A percentile compares a stretch with the other conserved stretches of the same genome.
Conservation (phyloP, 106 monocot genomes). For the Platanthera guangdongensis region DNA sequence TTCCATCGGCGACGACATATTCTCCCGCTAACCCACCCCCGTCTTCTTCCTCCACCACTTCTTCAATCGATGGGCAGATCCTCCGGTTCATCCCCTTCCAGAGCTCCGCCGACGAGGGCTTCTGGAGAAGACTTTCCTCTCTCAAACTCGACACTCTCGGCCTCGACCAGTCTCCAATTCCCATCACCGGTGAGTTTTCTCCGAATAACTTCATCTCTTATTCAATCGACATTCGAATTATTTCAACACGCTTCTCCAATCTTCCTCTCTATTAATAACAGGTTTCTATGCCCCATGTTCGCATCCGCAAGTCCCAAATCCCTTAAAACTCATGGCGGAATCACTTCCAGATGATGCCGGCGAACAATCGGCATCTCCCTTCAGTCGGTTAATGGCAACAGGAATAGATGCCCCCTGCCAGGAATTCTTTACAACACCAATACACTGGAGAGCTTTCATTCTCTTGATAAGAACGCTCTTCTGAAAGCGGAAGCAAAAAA, state of each 20-base stretch:
- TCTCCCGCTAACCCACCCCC: background rate
- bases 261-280: slow-evolving; percentile 6
- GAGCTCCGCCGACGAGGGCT: no score
- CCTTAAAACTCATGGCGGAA: slow-evolving; percentile 48
- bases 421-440: slow-evolving; percentile 86
- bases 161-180: no score
- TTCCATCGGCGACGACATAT: background rate
- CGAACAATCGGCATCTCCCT: slow-evolving; percentile 9
- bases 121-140: no score
- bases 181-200: no score
- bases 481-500: slow-evolving; percentile 72
- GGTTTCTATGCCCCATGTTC: slow-evolving; percentile 83
- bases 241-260: background rate
- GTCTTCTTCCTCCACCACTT: slow-evolving; percentile 4
- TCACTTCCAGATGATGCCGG: slow-evolving; percentile 40
- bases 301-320: slow-evolving; percentile 42
- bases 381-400: slow-evolving; percentile 28
- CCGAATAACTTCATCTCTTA: background rate
- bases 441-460: slow-evolving; percentile 60
- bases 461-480: slow-evolving; percentile 50
- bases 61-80: slow-evolving; percentile 7
- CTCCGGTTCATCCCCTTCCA: slow-evolving; percentile 48
- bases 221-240: background rate
- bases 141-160: no score
- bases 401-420: slow-evolving; percentile 81